phyloP scores from a whole-genome alignment of 2,329 filamentous ascomycete species.

The Westerdykella sp. region DNA sequence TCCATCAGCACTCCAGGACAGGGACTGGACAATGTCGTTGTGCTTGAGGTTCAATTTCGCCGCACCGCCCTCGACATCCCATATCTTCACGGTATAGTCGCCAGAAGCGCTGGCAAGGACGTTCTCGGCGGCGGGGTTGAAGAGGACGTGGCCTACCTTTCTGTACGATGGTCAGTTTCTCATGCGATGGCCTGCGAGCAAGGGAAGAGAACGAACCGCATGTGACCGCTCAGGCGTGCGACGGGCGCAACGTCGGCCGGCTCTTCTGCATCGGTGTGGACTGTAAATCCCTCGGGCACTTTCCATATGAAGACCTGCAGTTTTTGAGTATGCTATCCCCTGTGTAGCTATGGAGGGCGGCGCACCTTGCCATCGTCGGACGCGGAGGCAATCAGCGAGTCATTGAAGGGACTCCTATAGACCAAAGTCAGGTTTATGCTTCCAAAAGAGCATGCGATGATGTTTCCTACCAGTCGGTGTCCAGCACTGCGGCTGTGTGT shows the following conservation, averaged over 20 bases:
- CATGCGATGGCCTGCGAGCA: background rate
- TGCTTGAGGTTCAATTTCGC: constrained; percentile 73
- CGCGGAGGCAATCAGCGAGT: constrained; percentile 82
- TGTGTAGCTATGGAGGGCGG: background rate
- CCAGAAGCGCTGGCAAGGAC: constrained; percentile 92
- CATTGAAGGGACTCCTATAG: constrained; percentile 87
- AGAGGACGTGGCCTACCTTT: constrained; percentile 96
- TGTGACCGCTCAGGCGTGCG: constrained; percentile 77
- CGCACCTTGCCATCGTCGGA: constrained; percentile 86
- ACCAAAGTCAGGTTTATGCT: constrained; percentile 2
- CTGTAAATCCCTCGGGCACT: constrained; percentile 79
- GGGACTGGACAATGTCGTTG: constrained; percentile 85
- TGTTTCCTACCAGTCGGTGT: constrained; percentile 77
- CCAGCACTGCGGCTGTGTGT: constrained; percentile 89
- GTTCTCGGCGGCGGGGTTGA: constrained; percentile 94
- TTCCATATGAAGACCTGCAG: constrained; percentile 79
- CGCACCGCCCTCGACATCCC: constrained; percentile 80
- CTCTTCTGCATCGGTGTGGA: constrained; percentile 78
- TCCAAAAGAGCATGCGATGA: background rate
- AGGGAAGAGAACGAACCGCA: constrained; percentile 53
- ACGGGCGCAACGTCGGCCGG: constrained; percentile 74
- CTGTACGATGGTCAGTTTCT: constrained; percentile 43
- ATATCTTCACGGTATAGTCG: constrained; percentile 90
- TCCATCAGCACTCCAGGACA: constrained; percentile 92
- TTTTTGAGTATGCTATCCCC: constrained; percentile 16